These are phyloP conservation scores for Mucor mucedo DNA, from an alignment of 371 early-diverging fungal genomes.

Conservation along the genomic window DNA sequence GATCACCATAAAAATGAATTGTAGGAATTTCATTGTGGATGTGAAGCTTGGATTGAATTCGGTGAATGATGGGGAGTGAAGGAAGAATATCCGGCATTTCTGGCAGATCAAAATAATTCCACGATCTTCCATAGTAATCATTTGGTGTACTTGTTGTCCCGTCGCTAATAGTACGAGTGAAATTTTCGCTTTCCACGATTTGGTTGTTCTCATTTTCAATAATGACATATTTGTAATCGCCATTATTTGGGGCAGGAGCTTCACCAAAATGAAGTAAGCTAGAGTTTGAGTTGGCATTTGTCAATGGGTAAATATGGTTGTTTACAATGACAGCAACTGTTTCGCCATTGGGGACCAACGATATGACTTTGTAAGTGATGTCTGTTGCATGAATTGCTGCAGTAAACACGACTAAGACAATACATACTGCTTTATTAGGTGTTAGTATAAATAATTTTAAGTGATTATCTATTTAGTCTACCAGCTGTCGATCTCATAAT, in stretches of 20 bases:
- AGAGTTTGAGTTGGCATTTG: not conserved
- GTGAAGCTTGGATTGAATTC: conserved; percentile 25
- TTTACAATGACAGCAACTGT: conserved; percentile 19
- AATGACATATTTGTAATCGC: conserved; percentile 17
- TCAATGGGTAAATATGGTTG: conserved; percentile 18
- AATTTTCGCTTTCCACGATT: conserved; percentile 20
- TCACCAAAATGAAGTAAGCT: conserved; percentile 14
- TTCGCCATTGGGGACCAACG: conserved; percentile 6
- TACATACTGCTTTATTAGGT: no score
- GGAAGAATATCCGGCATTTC: conserved; percentile 13
- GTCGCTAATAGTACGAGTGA: conserved; percentile 9
- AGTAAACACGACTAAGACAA: no score
- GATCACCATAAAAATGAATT: conserved; percentile 25
- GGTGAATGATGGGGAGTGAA: conserved; percentile 24
- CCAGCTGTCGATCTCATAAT: no score
- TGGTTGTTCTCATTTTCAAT: not conserved
- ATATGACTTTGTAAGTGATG: conserved; percentile 21
- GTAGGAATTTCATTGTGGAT: conserved; percentile 33
- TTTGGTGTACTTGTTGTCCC: conserved; percentile 1
- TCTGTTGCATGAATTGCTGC: not conserved
- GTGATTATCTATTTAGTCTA: no score
- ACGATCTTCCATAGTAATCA: conserved; percentile 29
- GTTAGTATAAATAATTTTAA: no score
- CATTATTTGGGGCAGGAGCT: conserved; percentile 11
- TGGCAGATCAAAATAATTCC: conserved; percentile 18